Conservation (phyloP, 1,139 yeast genomes). For the Magnusiomyces paraingens region DNA sequence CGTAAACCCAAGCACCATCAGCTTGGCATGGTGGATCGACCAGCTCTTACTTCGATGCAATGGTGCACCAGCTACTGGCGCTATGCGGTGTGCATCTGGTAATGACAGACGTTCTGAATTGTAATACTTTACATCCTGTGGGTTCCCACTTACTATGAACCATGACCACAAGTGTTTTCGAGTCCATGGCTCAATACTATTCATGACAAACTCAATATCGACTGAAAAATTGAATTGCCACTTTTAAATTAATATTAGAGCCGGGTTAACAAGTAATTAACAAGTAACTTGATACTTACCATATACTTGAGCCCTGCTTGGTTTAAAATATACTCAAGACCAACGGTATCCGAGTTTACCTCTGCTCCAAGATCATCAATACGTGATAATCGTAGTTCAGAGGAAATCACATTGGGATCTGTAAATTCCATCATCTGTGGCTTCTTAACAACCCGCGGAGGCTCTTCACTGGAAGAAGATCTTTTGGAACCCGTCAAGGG, state of each 20-base stretch:
- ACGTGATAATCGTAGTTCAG: conserved; percentile 18
- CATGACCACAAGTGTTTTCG: conserved; percentile 19
- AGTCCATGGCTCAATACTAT: conserved; percentile 20
- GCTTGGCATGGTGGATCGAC: conserved; percentile 32
- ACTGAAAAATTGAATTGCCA: conserved; percentile 32
- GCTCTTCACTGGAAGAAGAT: background rate
- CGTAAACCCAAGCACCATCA: conserved; percentile 30
- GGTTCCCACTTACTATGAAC: conserved; percentile 17
- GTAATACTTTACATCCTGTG: conserved; percentile 8
- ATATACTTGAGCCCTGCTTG: conserved; percentile 15
- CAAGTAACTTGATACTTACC: background rate
- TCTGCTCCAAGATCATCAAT: conserved; percentile 17
- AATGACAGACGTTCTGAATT: conserved; percentile 12
- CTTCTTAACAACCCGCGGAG: background rate
- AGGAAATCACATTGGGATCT: conserved; percentile 10
- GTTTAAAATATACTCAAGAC: conserved; percentile 21
- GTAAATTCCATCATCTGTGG: background rate
- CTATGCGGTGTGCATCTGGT: conserved; percentile 18
- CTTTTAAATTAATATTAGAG: conserved; percentile 5
- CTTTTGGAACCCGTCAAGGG: background rate
- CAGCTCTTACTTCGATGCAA: background rate
- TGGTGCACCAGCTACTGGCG: conserved; percentile 13
- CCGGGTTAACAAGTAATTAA: background rate
- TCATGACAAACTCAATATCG: conserved; percentile 25
- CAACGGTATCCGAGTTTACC: conserved; percentile 19